phyloP scores from a whole-genome alignment of 2,329 filamentous ascomycete genomes.

The Botryotinia narcissicola region DNA sequence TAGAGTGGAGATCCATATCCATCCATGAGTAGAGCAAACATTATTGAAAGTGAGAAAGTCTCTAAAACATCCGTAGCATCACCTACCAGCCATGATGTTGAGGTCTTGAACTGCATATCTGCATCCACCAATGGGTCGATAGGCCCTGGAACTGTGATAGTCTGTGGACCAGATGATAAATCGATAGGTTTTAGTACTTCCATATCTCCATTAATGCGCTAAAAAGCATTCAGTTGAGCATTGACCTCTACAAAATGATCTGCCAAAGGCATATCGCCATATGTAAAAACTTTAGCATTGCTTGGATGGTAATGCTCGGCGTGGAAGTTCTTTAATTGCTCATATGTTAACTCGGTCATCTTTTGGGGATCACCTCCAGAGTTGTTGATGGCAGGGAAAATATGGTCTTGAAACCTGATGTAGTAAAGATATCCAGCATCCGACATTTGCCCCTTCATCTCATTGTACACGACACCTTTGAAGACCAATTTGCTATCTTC shows the following conservation, averaged over 20 bases:
- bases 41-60: slow-evolving; percentile 78
- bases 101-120: slow-evolving; percentile 90
- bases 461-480: slow-evolving; percentile 98
- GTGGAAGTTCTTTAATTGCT: slow-evolving; percentile 85
- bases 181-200: slow-evolving; percentile 75
- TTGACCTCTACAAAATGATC: slow-evolving; percentile 80
- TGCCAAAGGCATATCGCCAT: slow-evolving; percentile 83
- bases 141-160: slow-evolving; percentile 74
- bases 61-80: slow-evolving; percentile 81
- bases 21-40: slow-evolving; percentile 83
- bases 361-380: slow-evolving; percentile 94
- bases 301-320: slow-evolving; percentile 94
- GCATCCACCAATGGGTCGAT: slow-evolving; percentile 81
- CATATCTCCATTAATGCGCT: slow-evolving; percentile 64
- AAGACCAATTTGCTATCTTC: slow-evolving; percentile 74
- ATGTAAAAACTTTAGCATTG: slow-evolving; percentile 94
- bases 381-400: slow-evolving; percentile 93
- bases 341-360: slow-evolving; percentile 92
- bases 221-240: slow-evolving; percentile 69
- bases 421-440: slow-evolving; percentile 96
- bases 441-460: slow-evolving; percentile 99
- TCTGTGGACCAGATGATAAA: slow-evolving; percentile 63
- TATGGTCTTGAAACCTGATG: slow-evolving; percentile 89
- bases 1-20: slow-evolving; percentile 96
- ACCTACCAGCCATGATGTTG: slow-evolving; percentile 86